Evolutionary conservation across 768 basidiomycete genomes (phyloP).

Genomic region (Pulveroboletus sp.): DNA sequence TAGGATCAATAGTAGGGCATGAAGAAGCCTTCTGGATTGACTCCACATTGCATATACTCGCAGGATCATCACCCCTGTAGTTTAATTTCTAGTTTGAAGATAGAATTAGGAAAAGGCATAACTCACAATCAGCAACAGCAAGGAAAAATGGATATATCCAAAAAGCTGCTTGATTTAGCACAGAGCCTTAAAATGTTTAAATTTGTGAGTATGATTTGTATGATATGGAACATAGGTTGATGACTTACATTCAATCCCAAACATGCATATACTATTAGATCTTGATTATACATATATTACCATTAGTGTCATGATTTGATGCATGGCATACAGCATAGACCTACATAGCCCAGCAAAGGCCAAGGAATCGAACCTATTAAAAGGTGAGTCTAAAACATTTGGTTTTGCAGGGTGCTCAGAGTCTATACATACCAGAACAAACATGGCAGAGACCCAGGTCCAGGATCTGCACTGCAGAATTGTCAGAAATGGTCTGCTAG

Average conservation of each 20-base stretch:
- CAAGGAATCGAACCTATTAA: constrained; percentile 2
- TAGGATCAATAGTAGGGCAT: no score
- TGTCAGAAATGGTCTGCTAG: background rate
- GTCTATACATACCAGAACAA: constrained; percentile 2
- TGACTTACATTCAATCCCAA: no score
- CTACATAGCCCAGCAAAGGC: constrained; percentile 2
- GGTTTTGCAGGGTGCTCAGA: background rate
- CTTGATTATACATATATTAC: background rate
- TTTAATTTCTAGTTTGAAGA: background rate
- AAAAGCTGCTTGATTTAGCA: no score
- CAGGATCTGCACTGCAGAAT: background rate
- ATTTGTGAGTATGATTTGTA: no score
- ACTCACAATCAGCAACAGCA: constrained; percentile 6
- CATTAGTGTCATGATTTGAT: background rate
- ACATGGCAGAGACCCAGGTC: constrained; percentile 9
- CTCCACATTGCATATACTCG: no score
- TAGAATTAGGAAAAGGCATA: background rate
- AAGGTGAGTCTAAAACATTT: background rate
- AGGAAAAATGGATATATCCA: background rate
- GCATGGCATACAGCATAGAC: background rate
- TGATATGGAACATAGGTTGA: no score
- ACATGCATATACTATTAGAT: no score
- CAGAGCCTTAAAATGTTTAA: no score
- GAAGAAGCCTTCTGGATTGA: no score
- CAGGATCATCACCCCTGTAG: no score